Percentiles rank a stretch among this genome's conserved stretches.
These are phyloP conservation scores for Colletotrichum filicis DNA, from an alignment of 2,329 filamentous ascomycete species.

Conservation along the genomic window DNA sequence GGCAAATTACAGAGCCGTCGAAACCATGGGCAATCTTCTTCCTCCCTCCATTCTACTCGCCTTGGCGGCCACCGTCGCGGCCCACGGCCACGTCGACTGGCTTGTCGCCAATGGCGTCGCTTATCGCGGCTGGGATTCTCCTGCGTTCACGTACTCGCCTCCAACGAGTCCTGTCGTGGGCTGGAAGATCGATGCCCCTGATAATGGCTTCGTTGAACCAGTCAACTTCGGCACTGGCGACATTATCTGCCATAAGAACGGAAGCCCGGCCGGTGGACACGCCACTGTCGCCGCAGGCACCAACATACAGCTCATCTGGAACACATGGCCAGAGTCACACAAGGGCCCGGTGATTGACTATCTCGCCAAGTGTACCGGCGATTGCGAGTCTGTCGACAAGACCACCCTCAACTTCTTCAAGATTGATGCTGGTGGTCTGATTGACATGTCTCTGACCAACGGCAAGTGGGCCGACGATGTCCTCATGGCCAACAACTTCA, in stretches of 20 bases:
- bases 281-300: slow-evolving; percentile 66
- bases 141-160: slow-evolving; percentile 41
- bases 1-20: background rate
- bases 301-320: slow-evolving; percentile 70
- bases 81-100: slow-evolving; percentile 47
- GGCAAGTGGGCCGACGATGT: slow-evolving; percentile 68
- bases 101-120: slow-evolving; percentile 43
- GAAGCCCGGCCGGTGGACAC: slow-evolving; percentile 50
- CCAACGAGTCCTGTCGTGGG: slow-evolving; percentile 41
- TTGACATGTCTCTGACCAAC: slow-evolving; percentile 52
- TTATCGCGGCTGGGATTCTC: slow-evolving; percentile 56
- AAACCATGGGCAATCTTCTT: slow-evolving; percentile 21
- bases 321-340: slow-evolving; percentile 72
- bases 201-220: slow-evolving; percentile 59
- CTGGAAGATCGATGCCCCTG: slow-evolving; percentile 48
- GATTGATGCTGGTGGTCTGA: slow-evolving; percentile 64
- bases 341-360: slow-evolving; percentile 72
- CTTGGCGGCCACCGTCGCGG: slow-evolving; percentile 38
- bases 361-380: slow-evolving; percentile 63
- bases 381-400: slow-evolving; percentile 64
- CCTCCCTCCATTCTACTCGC: slow-evolving; percentile 35
- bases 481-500: slow-evolving; percentile 58
- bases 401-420: slow-evolving; percentile 66
- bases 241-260: slow-evolving; percentile 60
- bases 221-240: slow-evolving; percentile 50